Evolutionary conservation across 768 basidiomycete species (phyloP), one percentile per base, ranked within the genome.

Genomic region (Fomitopsis serialis): DNA sequence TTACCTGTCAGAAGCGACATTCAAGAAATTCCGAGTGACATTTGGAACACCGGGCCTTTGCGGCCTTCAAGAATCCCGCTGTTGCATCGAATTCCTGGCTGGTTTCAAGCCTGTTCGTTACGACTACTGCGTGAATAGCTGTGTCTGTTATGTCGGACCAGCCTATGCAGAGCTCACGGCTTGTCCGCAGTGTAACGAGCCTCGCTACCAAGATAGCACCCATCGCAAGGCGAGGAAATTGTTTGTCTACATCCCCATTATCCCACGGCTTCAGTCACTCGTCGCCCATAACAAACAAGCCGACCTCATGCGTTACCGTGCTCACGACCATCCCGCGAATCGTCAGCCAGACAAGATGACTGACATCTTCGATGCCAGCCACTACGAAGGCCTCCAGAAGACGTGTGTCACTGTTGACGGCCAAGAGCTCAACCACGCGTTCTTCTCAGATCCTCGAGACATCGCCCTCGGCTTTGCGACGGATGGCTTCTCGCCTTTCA

Each of bases 111-210:
- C 72, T 1, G 53, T 61, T 1, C 45, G 35, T 65, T 74, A 68
- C 58, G 60, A 78, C 58, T 78, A 75, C 58, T 80, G 78, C 60
- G 46, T 61, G 22, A 71, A 73, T 47, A 74, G 71, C 0, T 79
- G 78, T 55, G 60, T 60, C 48, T 70, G 66, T 52, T 78, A 62
- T 55, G 58, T 66, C 13, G 74, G 74, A 0, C 13, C 17, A 23
- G 58, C 64, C 0, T 63, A 70, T 32, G 58, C 52, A 6, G 58
- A 66, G 4, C 49, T 63, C 9, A 51, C 56, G 0, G 21, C 23
- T 8, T 80, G 78, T 52, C 70, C 70, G 1, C 63, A 63, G 57
- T 78, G 76, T 61, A 44, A 65, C 0, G 60, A 62, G 42, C n/a
- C 68, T 11, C 64, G 70, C 1, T 66, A 43, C 46, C 42, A 63